Evolutionary conservation across 768 basidiomycete species (phyloP).

Genomic region (Boletus eberwhitei): DNA sequence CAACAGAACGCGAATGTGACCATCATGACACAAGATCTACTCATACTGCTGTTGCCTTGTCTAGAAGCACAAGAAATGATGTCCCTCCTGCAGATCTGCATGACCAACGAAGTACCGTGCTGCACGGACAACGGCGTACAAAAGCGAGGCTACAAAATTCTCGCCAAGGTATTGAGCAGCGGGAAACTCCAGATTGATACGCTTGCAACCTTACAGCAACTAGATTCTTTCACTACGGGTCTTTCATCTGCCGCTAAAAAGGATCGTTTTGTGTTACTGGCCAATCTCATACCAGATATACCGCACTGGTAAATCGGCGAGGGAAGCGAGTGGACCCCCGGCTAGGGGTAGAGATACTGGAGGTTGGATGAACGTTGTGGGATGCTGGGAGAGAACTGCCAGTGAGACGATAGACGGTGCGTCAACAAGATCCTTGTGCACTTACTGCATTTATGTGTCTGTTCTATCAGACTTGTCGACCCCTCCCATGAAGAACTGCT

Average conservation of each 20-base stretch:
- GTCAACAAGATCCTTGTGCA: constrained; percentile 20
- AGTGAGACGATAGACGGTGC: constrained; percentile 3
- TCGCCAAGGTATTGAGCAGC: constrained; percentile 69
- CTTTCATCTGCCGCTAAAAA: constrained; percentile 85
- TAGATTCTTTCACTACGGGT: constrained; percentile 63
- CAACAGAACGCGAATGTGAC: constrained; percentile 43
- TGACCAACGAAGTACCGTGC: constrained; percentile 65
- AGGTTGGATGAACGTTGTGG: constrained; percentile 58
- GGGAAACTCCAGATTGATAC: constrained; percentile 53
- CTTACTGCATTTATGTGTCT: constrained; percentile 74
- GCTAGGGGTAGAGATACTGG: constrained; percentile 42
- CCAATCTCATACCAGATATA: constrained; percentile 63
- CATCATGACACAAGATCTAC: constrained; percentile 75
- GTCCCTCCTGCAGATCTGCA: constrained; percentile 64
- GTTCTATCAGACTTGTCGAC: constrained; percentile 72
- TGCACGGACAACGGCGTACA: constrained; percentile 85
- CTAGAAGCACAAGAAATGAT: constrained; percentile 60
- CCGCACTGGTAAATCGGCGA: constrained; percentile 53
- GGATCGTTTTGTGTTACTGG: constrained; percentile 82
- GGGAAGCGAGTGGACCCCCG: constrained; percentile 40
- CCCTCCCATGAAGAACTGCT: constrained; percentile 66
- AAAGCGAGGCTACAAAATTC: constrained; percentile 91
- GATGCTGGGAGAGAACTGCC: constrained; percentile 42
- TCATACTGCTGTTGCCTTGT: constrained; percentile 78
- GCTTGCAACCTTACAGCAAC: constrained; percentile 56